A percentile compares a stretch with the other conserved stretches of the same genome.
These are phyloP conservation scores for Fragilaria radians DNA, from an alignment of 108 stramenopile genomes.

Conservation along the genomic window DNA sequence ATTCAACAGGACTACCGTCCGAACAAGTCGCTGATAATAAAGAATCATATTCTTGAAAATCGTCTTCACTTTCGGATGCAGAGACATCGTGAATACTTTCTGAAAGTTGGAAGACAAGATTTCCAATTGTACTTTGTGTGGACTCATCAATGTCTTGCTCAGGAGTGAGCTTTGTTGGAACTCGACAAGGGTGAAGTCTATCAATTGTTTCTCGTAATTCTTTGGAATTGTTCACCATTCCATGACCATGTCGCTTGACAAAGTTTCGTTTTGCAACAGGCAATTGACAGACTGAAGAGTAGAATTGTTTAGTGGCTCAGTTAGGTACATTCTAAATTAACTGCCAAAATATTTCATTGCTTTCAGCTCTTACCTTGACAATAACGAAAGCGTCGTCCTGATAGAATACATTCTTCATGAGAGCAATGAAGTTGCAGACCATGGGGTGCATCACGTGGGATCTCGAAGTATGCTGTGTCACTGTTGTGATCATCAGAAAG, in stretches of 20 bases:
- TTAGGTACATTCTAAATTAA: too few relatives aligned
- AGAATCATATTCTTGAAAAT: too few relatives aligned
- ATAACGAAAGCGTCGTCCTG: neutral
- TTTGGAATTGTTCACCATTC: neutral
- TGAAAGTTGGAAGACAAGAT: neutral
- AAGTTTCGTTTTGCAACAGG: constrained; percentile 83
- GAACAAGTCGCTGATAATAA: too few relatives aligned
- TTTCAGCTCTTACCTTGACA: neutral
- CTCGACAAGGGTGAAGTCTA: too few relatives aligned
- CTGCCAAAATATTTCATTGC: too few relatives aligned
- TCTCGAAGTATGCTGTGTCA: constrained; percentile 1
- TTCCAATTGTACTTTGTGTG: neutral
- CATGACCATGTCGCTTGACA: constrained; percentile 70
- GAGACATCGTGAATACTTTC: neutral
- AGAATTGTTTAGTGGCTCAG: too few relatives aligned
- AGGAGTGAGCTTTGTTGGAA: too few relatives aligned
- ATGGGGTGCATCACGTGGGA: constrained; percentile 5
- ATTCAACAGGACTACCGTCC: too few relatives aligned
- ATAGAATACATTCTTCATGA: neutral
- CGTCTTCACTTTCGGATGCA: neutral
- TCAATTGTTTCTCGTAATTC: too few relatives aligned
- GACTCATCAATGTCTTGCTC: too few relatives aligned
- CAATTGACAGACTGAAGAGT: constrained; percentile 10
- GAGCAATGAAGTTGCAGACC: constrained; percentile 1
- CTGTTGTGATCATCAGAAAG: neutral